Percentiles rank a stretch among this genome's conserved stretches.
Conservation (phyloP, 768 basidiomycete genomes). For the Daedaleopsis nitida region DNA sequence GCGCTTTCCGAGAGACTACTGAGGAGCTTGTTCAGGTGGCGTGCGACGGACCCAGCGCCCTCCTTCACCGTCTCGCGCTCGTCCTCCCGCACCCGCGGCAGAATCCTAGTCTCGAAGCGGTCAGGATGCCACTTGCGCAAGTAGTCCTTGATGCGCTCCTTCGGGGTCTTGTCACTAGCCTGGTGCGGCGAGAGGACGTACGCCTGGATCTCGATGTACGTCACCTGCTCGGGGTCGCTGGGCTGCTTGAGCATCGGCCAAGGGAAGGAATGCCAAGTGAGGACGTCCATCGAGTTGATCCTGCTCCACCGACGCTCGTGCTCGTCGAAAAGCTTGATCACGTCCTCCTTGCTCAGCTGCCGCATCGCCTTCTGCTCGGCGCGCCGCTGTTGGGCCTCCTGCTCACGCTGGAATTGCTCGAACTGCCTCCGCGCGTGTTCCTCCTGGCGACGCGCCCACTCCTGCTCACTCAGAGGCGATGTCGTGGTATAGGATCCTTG, state of each 20-base stretch:
- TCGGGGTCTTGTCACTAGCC: constrained; percentile 54
- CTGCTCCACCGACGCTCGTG: constrained; percentile 67
- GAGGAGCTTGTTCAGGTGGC: constrained; percentile 71
- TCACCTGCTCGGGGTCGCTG: constrained; percentile 60
- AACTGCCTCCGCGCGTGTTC: constrained; percentile 66
- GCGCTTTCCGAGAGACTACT: constrained; percentile 12
- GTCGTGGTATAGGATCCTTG: constrained; percentile 24
- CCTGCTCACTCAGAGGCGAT: constrained; percentile 38
- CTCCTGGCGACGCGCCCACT: constrained; percentile 65
- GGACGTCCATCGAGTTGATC: constrained; percentile 36
- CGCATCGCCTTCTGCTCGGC: constrained; percentile 41
- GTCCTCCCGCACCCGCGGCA: constrained; percentile 62
- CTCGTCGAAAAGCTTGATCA: constrained; percentile 53
- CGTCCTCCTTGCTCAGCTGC: constrained; percentile 57
- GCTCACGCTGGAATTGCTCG: constrained; percentile 69
- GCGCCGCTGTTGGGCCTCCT: constrained; percentile 57
- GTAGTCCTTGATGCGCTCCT: constrained; percentile 77
- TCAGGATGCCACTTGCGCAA: constrained; percentile 83
- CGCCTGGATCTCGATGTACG: constrained; percentile 52
- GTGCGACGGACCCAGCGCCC: constrained; percentile 72
- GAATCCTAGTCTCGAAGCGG: constrained; percentile 70
- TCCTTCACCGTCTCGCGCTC: constrained; percentile 69
- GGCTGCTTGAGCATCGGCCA: constrained; percentile 73
- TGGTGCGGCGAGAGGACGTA: constrained; percentile 63
- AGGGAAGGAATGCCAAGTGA: constrained; percentile 70